A percentile compares a stretch with the other conserved stretches of the same genome.
Evolutionary conservation across 352 stramenopile genomes (phyloP).

Genomic region (Elongisporangium undulatum): DNA sequence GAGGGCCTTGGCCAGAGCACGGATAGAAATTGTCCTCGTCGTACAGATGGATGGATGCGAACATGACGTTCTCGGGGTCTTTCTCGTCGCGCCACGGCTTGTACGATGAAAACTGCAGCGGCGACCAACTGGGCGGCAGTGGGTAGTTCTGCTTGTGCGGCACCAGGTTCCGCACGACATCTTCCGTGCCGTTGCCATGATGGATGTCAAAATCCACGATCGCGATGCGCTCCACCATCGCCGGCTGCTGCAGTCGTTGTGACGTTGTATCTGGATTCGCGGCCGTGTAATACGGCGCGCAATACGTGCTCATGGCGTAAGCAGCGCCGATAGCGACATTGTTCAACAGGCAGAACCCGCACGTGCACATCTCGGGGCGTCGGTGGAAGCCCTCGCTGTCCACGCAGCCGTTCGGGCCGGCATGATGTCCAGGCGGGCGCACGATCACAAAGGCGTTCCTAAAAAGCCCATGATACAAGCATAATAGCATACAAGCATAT

Average conservation of each 20-base stretch:
- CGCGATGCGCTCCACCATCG: conserved; percentile 34
- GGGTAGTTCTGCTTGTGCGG: conserved; percentile 62
- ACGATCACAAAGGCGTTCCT: conserved; percentile 64
- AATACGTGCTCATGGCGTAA: conserved; percentile 51
- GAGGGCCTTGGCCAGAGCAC: conserved; percentile 40
- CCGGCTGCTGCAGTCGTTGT: conserved; percentile 7
- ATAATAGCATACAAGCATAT: neutral
- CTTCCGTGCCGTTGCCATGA: conserved; percentile 60
- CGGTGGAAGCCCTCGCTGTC: conserved; percentile 47
- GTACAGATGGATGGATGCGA: conserved; percentile 57
- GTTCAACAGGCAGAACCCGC: conserved; percentile 63
- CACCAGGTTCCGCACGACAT: conserved; percentile 58
- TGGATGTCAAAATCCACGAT: conserved; percentile 75
- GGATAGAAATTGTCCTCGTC: conserved; percentile 68
- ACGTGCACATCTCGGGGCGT: conserved; percentile 54
- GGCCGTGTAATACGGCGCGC: conserved; percentile 28
- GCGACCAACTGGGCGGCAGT: conserved; percentile 55
- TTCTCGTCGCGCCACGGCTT: conserved; percentile 64
- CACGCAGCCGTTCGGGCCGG: conserved; percentile 54
- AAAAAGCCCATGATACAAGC: no score
- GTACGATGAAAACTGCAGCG: conserved; percentile 52
- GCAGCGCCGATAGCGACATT: conserved; percentile 64
- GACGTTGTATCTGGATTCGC: neutral
- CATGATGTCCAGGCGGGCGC: conserved; percentile 54
- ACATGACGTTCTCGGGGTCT: conserved; percentile 62